Conservation (phyloP, 1,139 yeast genomes). For the Debaryomyces nepalensis region DNA sequence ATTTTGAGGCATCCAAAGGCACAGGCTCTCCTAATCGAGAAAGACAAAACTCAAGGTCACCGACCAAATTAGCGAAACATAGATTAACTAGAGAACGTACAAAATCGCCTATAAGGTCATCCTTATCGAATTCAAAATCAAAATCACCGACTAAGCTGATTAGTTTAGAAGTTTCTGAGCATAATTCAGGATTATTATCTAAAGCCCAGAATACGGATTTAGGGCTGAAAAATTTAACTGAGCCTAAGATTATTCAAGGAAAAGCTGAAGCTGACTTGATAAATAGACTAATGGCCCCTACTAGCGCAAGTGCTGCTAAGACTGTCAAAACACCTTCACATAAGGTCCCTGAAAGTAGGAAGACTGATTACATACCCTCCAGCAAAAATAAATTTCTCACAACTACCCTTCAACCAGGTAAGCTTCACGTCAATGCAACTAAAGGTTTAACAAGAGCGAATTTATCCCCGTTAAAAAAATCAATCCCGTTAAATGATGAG, state of each 20-base stretch:
- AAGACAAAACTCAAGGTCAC: conserved; percentile 1
- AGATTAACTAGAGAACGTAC: conserved; percentile 6
- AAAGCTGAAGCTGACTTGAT: conserved; percentile 21
- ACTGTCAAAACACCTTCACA: conserved; percentile 17
- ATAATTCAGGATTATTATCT: conserved; percentile 5
- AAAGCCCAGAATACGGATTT: background rate
- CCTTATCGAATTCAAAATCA: conserved; percentile 12
- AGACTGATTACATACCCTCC: conserved; percentile 2
- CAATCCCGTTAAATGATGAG: background rate
- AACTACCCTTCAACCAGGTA: conserved; percentile 38
- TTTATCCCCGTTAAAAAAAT: conserved; percentile 21
- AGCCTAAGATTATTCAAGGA: conserved; percentile 8
- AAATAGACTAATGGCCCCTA: conserved; percentile 32
- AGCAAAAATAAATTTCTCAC: conserved; percentile 40
- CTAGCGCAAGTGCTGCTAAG: conserved; percentile 38
- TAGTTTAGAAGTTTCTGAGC: background rate
- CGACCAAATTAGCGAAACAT: conserved; percentile 1
- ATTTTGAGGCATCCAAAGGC: conserved; percentile 2
- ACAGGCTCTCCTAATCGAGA: conserved; percentile 8
- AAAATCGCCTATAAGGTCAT: conserved; percentile 7
- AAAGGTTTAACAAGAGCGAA: conserved; percentile 17
- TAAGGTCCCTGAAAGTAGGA: conserved; percentile 14
- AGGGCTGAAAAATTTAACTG: background rate
- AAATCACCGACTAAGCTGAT: conserved; percentile 22
- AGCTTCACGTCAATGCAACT: conserved; percentile 21